Percentiles rank a stretch among this genome's conserved stretches.
Conservation (phyloP, 2,329 filamentous ascomycete species). For the Diaporthe vexans region DNA sequence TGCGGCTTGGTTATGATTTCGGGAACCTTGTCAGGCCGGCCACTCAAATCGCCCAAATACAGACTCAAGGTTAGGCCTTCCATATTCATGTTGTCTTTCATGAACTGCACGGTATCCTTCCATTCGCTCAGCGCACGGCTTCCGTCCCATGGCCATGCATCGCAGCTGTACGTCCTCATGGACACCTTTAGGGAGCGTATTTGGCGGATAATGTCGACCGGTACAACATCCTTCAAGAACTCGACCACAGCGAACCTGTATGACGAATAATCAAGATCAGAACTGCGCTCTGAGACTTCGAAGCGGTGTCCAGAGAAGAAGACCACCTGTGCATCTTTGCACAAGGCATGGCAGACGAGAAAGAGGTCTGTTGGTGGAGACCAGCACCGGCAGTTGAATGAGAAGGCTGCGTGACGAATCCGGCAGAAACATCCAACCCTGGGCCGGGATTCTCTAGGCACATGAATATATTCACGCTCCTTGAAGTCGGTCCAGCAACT, state of each 20-base stretch:
- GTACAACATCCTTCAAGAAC: background rate
- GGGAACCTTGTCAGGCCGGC: background rate
- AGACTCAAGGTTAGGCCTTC: background rate
- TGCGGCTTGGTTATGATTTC: background rate
- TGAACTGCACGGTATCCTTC: background rate
- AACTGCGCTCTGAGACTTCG: background rate
- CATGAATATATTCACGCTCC: too few species aligned
- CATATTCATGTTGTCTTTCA: background rate
- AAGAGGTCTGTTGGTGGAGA: background rate
- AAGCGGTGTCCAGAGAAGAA: background rate
- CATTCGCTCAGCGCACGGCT: background rate
- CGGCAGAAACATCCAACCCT: constrained; percentile 3
- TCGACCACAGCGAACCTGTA: background rate
- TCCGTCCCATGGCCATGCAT: background rate
- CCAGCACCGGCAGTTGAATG: background rate
- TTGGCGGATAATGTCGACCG: background rate
- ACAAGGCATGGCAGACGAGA: background rate
- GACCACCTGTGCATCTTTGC: background rate
- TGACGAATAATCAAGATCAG: background rate
- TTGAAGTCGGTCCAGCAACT: background rate
- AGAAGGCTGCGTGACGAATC: background rate
- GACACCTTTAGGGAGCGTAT: background rate
- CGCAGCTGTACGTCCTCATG: background rate
- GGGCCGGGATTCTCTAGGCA: background rate
- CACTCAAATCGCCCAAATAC: background rate